Base-by-base conservation (phyloP, 768 basidiomycete species). In the Auricularia cornea region DNA sequence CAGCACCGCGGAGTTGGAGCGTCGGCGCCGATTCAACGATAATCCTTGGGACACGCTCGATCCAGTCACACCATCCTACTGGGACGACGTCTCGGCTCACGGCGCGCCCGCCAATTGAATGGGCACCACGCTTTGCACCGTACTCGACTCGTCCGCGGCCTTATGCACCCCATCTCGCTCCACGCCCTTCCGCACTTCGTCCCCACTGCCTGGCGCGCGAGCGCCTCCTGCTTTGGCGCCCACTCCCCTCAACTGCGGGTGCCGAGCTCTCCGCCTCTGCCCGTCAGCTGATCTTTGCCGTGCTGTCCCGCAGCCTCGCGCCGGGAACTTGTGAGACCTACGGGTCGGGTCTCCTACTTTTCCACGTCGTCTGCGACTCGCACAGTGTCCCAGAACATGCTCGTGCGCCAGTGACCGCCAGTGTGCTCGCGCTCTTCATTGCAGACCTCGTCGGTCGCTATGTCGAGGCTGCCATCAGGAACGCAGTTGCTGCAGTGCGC, bases 321-420 rank as follows among this genome's bases (percentile, higher is more conserved):
- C 64, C 69, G 2, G 60, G 66, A 3, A 82, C 79, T 0, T 52
- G 64, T 1, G 72, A 72, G 20, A 68, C 72, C 0, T 81, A 83
- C 62, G 76, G 76, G 0, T 61, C 75, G 0, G 77, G 80, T 0
- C 69, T 83, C 0, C 68, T 80, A 0, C 62, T 70, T 0, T 83
- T 59, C 51, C 81, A 82, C 29, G 66, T 75, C 0, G 80, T 74
- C 59, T 81, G 80, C 59, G 76, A 79, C 63, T 6, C 38, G 0
- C 63, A 64, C 2, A 28, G 31, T 3, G 68, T 80, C 1, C 61
- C 74, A 2, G 80, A 83, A 57, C 5, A 26, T 0, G 54, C 71
- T 11, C 60, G 75, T 1, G 70, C 71, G 0, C 81, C 78, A 0
- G 71, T 68, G 0, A 59, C 28, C 2, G 60, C 59, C 2, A 33